Percentiles rank a stretch among this genome's conserved stretches.
Conservation (phyloP, 2,329 filamentous ascomycete genomes). For the Fusarium sp. region DNA sequence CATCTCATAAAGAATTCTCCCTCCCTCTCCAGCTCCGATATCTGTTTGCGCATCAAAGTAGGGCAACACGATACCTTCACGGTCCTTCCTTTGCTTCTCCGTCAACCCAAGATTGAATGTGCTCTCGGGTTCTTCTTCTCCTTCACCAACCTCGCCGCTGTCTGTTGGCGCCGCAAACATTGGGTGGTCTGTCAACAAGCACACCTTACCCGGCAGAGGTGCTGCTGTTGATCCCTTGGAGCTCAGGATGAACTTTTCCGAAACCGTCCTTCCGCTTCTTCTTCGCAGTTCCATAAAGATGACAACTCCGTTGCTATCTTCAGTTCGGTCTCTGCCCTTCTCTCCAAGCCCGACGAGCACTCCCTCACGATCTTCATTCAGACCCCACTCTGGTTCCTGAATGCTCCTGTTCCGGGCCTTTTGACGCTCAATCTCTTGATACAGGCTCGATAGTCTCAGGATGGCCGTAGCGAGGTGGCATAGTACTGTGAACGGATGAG, state of each 20-base stretch:
- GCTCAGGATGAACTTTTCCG: slow-evolving; percentile 74
- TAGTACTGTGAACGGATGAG: slow-evolving; percentile 79
- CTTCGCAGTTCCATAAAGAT: slow-evolving; percentile 89
- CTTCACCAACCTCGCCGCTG: slow-evolving; percentile 55
- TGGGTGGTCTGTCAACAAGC: slow-evolving; percentile 83
- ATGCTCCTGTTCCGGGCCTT: slow-evolving; percentile 83
- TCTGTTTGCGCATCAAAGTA: slow-evolving; percentile 97
- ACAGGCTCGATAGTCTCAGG: slow-evolving; percentile 79
- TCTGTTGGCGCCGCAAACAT: slow-evolving; percentile 69
- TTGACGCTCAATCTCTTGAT: slow-evolving; percentile 81
- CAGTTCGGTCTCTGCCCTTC: slow-evolving; percentile 62
- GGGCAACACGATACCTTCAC: slow-evolving; percentile 91
- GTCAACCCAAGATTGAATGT: slow-evolving; percentile 92
- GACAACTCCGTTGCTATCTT: slow-evolving; percentile 69
- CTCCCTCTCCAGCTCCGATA: slow-evolving; percentile 84
- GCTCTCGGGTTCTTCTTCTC: slow-evolving; percentile 73
- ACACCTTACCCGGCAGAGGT: slow-evolving; percentile 55
- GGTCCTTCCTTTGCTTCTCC: slow-evolving; percentile 88
- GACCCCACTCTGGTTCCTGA: slow-evolving; percentile 82
- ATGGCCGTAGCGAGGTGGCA: slow-evolving; percentile 92
- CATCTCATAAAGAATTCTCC: slow-evolving; percentile 96
- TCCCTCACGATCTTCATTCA: slow-evolving; percentile 84
- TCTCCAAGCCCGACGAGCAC: slow-evolving; percentile 77
- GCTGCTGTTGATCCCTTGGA: slow-evolving; percentile 45
- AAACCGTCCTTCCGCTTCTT: slow-evolving; percentile 83